Evolutionary conservation across 495 filamentous ascomycete genomes (phyloP), one percentile per base, ranked within the genome.

Genomic region (Aspergillus carlsbadensis): DNA sequence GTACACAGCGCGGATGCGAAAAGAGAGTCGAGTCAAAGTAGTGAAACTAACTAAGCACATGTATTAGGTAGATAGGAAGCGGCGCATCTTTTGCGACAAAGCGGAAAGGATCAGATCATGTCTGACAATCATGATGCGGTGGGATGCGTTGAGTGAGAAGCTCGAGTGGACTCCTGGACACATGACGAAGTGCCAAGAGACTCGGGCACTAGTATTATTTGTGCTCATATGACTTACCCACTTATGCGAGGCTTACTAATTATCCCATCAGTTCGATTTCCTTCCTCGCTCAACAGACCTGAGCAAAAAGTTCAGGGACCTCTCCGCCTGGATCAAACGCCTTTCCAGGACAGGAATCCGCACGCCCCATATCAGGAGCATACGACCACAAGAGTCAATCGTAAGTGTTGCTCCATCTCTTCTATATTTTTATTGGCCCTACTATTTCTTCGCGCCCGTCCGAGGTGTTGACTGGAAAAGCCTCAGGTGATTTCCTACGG

Each of bases 151-250:
- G 6, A 46, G 43, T 17, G 43, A 49, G 26, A 18, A 47, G 44
- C 44, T 49, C 26, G 14, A 6, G 20, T 15, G 47, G n/a, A 50
- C 47, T 37, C 33, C 26, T 50, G 47, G n/a, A 50, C 47, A 50
- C 47, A 50, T 50, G 47, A 50, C 47, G 26, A 50, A 14, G 17
- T 50, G 47, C 47, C 46, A 49, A 50, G 47, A 26, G 20, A 20
- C 2, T 20, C 8, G 13, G 36, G 17, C 17, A 34, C 18, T 17
- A 41, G 39, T n/a, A 15, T 31, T 14, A 34, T 34, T 34, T 47
- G 20, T 35, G 17, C 10, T 29, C 4, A n/a, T n/a, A n/a, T n/a
- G n/a, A n/a, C n/a, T n/a, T n/a, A n/a, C n/a, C n/a, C n/a, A n/a
- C n/a, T n/a, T n/a, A n/a, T n/a, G n/a, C n/a, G n/a, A 34, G 47